These are phyloP conservation scores for Millerozyma acaciae DNA, from an alignment of 805 yeast species.

Conservation along the genomic window DNA sequence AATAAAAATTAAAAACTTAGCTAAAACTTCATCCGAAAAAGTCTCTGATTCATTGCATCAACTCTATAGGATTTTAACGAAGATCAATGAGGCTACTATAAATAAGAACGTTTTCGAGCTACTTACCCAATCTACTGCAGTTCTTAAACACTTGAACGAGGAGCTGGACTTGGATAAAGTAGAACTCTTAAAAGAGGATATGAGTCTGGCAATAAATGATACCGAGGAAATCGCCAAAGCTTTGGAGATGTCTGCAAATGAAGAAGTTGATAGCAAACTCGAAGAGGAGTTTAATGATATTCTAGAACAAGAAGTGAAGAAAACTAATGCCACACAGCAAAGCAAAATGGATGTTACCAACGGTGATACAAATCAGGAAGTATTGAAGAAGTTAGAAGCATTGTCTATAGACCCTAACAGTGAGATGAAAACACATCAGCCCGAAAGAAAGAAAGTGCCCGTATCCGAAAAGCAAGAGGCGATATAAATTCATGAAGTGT, in stretches of 20 bases:
- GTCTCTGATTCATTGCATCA: constrained; percentile 16
- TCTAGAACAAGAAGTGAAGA: background rate
- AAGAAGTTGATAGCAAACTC: constrained; percentile 29
- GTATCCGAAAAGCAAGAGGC: too few species aligned
- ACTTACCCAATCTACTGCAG: constrained; percentile 21
- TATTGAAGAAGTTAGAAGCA: constrained; percentile 11
- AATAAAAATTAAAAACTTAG: constrained; percentile 12
- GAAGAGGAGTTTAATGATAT: constrained; percentile 13
- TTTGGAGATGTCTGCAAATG: constrained; percentile 17
- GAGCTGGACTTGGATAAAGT: constrained; percentile 24
- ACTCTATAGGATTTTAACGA: constrained; percentile 20
- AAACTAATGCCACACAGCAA: background rate
- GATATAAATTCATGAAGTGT: too few species aligned
- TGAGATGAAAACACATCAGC: too few species aligned
- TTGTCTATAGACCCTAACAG: constrained; percentile 12
- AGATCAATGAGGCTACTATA: constrained; percentile 33
- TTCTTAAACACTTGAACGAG: constrained; percentile 25
- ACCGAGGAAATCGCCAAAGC: constrained; percentile 26
- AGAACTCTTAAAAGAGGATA: constrained; percentile 27
- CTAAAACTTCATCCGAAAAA: constrained; percentile 15
- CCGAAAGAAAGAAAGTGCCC: too few species aligned
- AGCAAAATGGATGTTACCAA: constrained; percentile 3
- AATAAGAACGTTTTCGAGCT: constrained; percentile 24
- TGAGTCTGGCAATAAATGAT: constrained; percentile 5
- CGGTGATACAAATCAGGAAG: constrained; percentile 5